These are phyloP conservation scores for Thalassiosira livingstoniorum DNA, from an alignment of 352 stramenopile genomes.

Conservation along the genomic window DNA sequence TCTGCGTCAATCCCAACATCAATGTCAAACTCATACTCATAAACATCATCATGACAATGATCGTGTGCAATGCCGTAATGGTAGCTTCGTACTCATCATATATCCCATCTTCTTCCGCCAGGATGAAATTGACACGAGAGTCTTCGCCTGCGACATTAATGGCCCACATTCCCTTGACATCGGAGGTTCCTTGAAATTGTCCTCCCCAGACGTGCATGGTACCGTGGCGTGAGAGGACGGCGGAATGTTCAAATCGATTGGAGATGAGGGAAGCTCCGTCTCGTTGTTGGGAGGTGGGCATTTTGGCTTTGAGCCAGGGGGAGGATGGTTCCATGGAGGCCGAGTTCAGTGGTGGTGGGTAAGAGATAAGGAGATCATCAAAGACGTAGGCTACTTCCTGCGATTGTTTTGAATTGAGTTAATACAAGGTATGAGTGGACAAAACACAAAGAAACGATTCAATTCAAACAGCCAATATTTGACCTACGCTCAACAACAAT, in stretches of 20 bases:
- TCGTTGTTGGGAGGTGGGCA: constrained; percentile 5
- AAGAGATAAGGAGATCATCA: constrained; percentile 63
- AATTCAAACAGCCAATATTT: background rate
- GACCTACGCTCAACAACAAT: no score
- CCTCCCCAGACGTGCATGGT: constrained; percentile 58
- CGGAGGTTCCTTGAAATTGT: constrained; percentile 43
- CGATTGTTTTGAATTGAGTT: background rate
- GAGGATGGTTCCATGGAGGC: constrained; percentile 21
- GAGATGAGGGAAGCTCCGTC: constrained; percentile 37
- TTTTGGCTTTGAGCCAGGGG: constrained; percentile 47
- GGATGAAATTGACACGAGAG: constrained; percentile 39
- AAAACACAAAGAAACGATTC: background rate
- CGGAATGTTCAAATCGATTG: constrained; percentile 57
- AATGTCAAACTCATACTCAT: constrained; percentile 65
- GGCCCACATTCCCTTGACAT: constrained; percentile 62
- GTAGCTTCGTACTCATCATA: constrained; percentile 61
- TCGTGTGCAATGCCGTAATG: constrained; percentile 56
- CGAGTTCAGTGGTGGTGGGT: constrained; percentile 29
- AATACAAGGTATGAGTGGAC: constrained; percentile 3
- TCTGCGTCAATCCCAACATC: constrained; percentile 61
- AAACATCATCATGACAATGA: constrained; percentile 76
- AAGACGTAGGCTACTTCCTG: constrained; percentile 67
- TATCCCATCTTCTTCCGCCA: constrained; percentile 54
- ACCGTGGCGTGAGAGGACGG: constrained; percentile 53
- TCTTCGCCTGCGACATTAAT: constrained; percentile 63